Percentiles rank a stretch among this genome's conserved stretches.
These are phyloP conservation scores for Castanea crenata DNA, from an alignment of 306 rosid genomes.

Conservation along the genomic window DNA sequence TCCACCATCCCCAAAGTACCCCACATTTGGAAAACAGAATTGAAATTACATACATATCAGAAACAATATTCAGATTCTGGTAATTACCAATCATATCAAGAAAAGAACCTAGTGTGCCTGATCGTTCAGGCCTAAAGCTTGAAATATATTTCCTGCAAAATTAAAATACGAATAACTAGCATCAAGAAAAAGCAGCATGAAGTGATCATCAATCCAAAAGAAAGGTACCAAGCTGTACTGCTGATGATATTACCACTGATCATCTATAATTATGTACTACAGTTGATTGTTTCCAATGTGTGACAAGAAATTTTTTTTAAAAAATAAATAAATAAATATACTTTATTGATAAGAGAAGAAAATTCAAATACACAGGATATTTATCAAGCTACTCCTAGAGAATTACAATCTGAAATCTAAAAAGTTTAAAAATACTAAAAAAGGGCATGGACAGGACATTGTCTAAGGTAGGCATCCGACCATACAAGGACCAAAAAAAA, in stretches of 20 bases:
- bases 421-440: no score
- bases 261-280: neutral
- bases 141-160: constrained; percentile 82
- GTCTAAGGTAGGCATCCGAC: no score
- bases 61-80: constrained; percentile 11
- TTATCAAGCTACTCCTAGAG: no score
- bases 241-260: neutral
- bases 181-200: constrained; percentile 3
- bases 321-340: no score
- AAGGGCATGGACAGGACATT: no score
- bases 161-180: neutral
- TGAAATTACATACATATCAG: neutral
- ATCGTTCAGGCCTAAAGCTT: constrained; percentile 72
- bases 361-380: no score
- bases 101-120: constrained; percentile 61
- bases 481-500: no score
- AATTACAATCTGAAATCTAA: no score
- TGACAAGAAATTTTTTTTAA: neutral
- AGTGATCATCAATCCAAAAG: neutral
- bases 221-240: neutral
- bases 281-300: neutral
- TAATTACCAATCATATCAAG: constrained; percentile 72
- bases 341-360: no score
- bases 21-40: neutral
- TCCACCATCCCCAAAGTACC: neutral